These are phyloP conservation scores for Chrysoporthe puriensis DNA, from an alignment of 2,329 filamentous ascomycete genomes.

Conservation along the genomic window DNA sequence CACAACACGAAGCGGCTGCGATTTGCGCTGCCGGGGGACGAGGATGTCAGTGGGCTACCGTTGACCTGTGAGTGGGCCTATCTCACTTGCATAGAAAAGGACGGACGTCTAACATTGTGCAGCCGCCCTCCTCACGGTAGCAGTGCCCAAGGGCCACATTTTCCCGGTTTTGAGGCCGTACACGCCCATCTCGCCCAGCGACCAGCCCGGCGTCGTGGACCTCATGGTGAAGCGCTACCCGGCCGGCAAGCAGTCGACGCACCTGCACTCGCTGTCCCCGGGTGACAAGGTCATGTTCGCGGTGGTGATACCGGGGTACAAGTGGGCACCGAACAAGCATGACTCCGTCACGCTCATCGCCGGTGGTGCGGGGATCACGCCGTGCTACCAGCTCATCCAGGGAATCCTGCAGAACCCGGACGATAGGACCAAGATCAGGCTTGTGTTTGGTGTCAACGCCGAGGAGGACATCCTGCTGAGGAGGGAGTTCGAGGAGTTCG, in stretches of 20 bases:
- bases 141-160: conserved; percentile 60
- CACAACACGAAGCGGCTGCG: conserved; percentile 62
- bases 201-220: conserved; percentile 62
- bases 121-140: conserved; percentile 62
- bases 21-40: conserved; percentile 56
- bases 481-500: conserved; percentile 57
- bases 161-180: conserved; percentile 68
- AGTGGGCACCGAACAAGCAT: conserved; percentile 56
- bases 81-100: neutral
- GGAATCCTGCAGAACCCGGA: conserved; percentile 64
- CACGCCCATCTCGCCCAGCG: conserved; percentile 60
- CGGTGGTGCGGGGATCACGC: conserved; percentile 74
- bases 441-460: conserved; percentile 69
- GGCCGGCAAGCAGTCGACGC: conserved; percentile 63
- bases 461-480: conserved; percentile 64
- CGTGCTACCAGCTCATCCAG: conserved; percentile 66
- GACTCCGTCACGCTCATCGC: conserved; percentile 66
- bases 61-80: conserved; percentile 48
- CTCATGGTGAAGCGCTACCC: conserved; percentile 72
- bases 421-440: conserved; percentile 65
- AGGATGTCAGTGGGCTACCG: conserved; percentile 51
- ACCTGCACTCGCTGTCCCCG: conserved; percentile 68
- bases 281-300: conserved; percentile 65
- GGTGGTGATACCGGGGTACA: conserved; percentile 55
- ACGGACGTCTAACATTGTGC: conserved; percentile 21